Percentiles rank a stretch among this genome's conserved stretches.
These are phyloP conservation scores for Allium cepa DNA, from an alignment of 106 monocot species.

Conservation along the genomic window DNA sequence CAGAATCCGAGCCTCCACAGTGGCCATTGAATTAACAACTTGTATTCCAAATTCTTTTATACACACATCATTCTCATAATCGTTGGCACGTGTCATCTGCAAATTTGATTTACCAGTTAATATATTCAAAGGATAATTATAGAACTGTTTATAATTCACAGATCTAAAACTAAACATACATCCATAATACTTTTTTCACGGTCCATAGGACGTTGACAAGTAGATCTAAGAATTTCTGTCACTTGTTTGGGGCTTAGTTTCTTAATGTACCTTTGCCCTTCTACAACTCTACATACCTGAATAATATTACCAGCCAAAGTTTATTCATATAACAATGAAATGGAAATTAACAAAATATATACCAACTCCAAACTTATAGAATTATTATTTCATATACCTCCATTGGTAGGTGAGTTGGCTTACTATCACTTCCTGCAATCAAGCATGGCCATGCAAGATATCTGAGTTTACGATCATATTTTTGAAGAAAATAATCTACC, in stretches of 20 bases:
- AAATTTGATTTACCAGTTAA: neutral
- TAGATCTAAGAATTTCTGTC: constrained; percentile 59
- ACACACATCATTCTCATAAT: constrained; percentile 40
- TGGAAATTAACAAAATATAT: too few relatives aligned
- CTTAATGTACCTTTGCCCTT: constrained; percentile 74
- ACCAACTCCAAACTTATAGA: too few relatives aligned
- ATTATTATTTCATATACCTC: constrained; percentile 12
- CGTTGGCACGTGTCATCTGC: constrained; percentile 28
- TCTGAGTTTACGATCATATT: constrained; percentile 6
- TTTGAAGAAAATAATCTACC: constrained; percentile 20
- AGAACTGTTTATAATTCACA: neutral
- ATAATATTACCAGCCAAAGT: neutral
- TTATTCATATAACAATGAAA: too few relatives aligned
- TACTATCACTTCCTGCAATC: constrained; percentile 25
- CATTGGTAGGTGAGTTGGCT: constrained; percentile 27
- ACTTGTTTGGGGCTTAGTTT: constrained; percentile 77
- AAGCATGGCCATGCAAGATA: constrained; percentile 20
- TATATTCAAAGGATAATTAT: neutral
- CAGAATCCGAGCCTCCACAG: constrained; percentile 49
- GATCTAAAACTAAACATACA: constrained; percentile 17
- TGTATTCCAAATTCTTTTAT: constrained; percentile 53
- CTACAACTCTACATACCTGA: constrained; percentile 40
- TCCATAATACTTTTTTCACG: constrained; percentile 50
- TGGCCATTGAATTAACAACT: constrained; percentile 12
- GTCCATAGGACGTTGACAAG: constrained; percentile 65